Conservation (phyloP, 73 alveolate species). For the Paramecium octaurelia region DNA sequence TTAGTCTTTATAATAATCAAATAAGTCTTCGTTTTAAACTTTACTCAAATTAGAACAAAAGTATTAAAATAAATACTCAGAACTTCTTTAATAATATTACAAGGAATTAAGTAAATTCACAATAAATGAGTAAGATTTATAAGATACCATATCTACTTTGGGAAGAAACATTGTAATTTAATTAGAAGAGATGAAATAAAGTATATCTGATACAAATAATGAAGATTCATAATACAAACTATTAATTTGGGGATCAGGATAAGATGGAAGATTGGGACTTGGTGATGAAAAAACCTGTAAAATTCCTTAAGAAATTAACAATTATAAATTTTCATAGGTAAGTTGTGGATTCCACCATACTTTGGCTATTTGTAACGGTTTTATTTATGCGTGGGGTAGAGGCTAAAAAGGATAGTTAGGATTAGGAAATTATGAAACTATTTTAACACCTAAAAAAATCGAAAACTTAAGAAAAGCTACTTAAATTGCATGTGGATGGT, state of each 20-base stretch:
- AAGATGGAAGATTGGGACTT: constrained; percentile 88
- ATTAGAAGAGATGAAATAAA: neutral
- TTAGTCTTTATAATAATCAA: neutral
- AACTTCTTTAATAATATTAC: neutral
- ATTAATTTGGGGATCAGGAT: constrained; percentile 88
- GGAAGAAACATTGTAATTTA: neutral
- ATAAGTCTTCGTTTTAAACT: neutral
- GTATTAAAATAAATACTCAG: neutral
- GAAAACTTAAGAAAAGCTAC: neutral
- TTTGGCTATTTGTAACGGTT: constrained; percentile 83
- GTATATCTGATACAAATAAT: neutral
- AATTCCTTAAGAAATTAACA: neutral
- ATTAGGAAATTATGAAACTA: neutral
- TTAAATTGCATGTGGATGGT: constrained; percentile 87
- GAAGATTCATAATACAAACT: neutral
- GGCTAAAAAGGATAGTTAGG: constrained; percentile 81
- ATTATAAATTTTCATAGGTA: neutral
- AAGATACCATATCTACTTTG: neutral
- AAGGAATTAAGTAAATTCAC: neutral
- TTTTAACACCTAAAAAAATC: constrained; percentile 55
- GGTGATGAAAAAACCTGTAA: constrained; percentile 66
- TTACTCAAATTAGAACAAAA: neutral
- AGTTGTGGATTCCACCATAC: constrained; percentile 94
- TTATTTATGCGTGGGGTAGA: constrained; percentile 93
- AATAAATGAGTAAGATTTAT: neutral